Evolutionary conservation across 2,329 filamentous ascomycete genomes (phyloP).

Genomic region (Alternaria infectoria): DNA sequence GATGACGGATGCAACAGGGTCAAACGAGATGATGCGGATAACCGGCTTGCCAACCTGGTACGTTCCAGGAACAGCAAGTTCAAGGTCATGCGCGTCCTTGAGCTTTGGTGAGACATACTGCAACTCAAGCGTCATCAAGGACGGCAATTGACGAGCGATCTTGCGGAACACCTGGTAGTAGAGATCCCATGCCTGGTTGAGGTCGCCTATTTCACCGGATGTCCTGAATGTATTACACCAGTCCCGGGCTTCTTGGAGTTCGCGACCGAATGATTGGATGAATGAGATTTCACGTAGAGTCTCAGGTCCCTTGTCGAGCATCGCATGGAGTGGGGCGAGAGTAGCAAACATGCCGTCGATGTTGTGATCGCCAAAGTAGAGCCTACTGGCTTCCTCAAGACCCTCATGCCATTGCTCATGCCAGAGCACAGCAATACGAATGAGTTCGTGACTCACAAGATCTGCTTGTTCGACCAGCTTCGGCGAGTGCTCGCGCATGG

Average conservation of each 20-base stretch:
- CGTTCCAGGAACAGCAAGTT: slow-evolving; percentile 93
- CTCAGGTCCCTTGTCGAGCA: slow-evolving; percentile 88
- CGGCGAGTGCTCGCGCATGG: slow-evolving; percentile 93
- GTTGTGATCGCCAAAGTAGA: slow-evolving; percentile 98
- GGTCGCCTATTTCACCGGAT: slow-evolving; percentile 88
- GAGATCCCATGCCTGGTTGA: slow-evolving; percentile 98
- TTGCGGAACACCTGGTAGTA: slow-evolving; percentile 99
- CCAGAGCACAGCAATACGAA: slow-evolving; percentile 96
- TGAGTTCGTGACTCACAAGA: slow-evolving; percentile 92
- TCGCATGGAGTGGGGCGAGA: slow-evolving; percentile 86
- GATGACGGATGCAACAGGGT: slow-evolving; percentile 88
- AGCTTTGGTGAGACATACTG: slow-evolving; percentile 97
- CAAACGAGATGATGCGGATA: slow-evolving; percentile 86
- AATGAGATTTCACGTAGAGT: slow-evolving; percentile 97
- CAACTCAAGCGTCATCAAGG: slow-evolving; percentile 89
- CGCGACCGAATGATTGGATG: slow-evolving; percentile 93
- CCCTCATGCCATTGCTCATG: slow-evolving; percentile 99
- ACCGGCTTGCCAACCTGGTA: slow-evolving; percentile 82
- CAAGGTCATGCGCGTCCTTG: slow-evolving; percentile 81
- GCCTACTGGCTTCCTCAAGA: slow-evolving; percentile 90
- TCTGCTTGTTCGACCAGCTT: slow-evolving; percentile 94
- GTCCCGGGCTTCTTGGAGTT: slow-evolving; percentile 91
- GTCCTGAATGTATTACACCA: slow-evolving; percentile 93
- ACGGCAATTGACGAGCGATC: slow-evolving; percentile 90
- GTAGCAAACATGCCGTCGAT: slow-evolving; percentile 97